These are phyloP conservation scores for Eremothecium sinecaudum DNA, from an alignment of 1,139 yeast genomes.

Conservation along the genomic window DNA sequence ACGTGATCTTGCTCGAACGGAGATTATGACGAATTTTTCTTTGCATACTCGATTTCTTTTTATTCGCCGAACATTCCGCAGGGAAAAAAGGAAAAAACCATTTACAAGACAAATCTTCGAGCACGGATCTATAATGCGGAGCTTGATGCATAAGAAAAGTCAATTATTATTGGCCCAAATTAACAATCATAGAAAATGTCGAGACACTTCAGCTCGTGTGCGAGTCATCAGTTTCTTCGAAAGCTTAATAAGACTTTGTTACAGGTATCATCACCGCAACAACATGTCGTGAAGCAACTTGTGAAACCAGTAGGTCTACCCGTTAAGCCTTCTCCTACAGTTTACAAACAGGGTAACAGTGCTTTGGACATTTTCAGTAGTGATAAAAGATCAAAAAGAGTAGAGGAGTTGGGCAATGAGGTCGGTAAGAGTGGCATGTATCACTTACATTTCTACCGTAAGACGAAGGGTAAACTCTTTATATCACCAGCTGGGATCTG, in stretches of 20 bases:
- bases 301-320: slow-evolving; percentile 40
- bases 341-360: slow-evolving; percentile 25
- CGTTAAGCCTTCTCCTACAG: slow-evolving; percentile 30
- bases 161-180: too few relatives aligned
- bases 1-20: too few relatives aligned
- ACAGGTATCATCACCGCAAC: slow-evolving; percentile 32
- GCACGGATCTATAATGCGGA: too few relatives aligned
- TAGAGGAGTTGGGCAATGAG: slow-evolving; percentile 60
- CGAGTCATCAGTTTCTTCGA: slow-evolving; percentile 32
- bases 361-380: slow-evolving; percentile 40
- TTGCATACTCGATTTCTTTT: too few relatives aligned
- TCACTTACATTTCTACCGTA: slow-evolving; percentile 68
- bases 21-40: too few relatives aligned
- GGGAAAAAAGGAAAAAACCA: too few relatives aligned
- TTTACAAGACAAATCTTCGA: too few relatives aligned
- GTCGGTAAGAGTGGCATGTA: slow-evolving; percentile 80
- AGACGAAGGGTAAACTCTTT: slow-evolving; percentile 79
- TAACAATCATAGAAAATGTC: background rate
- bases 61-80: too few relatives aligned
- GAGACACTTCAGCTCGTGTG: slow-evolving; percentile 31
- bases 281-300: slow-evolving; percentile 32
- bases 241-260: slow-evolving; percentile 33
- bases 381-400: slow-evolving; percentile 44
- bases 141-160: too few relatives aligned
- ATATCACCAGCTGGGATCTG: slow-evolving; percentile 71